Conservation (phyloP, 495 filamentous ascomycete species). For the Podospora pseudoanserina region DNA sequence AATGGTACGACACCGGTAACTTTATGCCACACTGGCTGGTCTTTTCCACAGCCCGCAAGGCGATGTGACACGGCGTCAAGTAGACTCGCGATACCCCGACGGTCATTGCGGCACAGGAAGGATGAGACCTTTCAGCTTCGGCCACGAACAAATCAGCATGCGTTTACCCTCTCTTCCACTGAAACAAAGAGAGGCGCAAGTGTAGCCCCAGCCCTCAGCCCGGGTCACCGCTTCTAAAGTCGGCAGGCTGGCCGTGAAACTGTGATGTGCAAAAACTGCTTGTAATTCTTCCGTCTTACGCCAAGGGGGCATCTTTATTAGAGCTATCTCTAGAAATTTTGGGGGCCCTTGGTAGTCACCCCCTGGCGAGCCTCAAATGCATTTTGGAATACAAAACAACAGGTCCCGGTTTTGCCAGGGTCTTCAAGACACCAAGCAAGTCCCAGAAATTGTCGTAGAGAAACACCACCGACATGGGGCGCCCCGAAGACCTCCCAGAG, state of each 20-base stretch:
- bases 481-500: constrained; percentile 28
- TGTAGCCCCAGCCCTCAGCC: background rate
- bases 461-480: constrained; percentile 16
- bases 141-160: background rate
- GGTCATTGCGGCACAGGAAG: background rate
- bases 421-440: background rate
- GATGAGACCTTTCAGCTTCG: background rate
- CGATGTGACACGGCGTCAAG: background rate
- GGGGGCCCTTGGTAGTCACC: background rate
- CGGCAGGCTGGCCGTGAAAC: background rate
- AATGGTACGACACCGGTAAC: background rate
- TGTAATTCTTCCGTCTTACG: background rate
- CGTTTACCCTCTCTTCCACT: background rate
- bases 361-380: background rate
- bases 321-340: no score
- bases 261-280: background rate
- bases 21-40: background rate
- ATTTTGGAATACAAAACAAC: background rate
- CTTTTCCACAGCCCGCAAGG: background rate
- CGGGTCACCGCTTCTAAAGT: constrained; percentile 3
- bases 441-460: background rate
- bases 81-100: background rate
- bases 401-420: background rate
- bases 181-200: background rate
- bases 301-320: background rate